Conservation (phyloP, 441 rosid species). For the Erodium trifolium region DNA sequence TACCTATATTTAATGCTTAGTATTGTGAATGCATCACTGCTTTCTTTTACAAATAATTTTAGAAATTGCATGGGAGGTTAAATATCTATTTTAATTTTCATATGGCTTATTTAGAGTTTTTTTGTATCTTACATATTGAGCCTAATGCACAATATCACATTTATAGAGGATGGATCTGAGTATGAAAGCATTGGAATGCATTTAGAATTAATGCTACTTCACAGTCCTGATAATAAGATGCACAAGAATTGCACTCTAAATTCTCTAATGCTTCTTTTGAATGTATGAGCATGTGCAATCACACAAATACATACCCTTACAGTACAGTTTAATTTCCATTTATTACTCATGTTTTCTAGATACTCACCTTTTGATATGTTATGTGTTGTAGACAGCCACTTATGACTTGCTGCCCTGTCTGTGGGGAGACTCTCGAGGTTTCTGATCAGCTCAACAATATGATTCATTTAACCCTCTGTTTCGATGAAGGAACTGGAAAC, state of each 20-base stretch:
- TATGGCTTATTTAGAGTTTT: background rate
- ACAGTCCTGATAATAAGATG: background rate
- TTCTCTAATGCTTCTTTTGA: background rate
- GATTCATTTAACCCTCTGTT: conserved; percentile 87
- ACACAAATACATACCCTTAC: background rate
- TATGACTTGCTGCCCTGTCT: conserved; percentile 75
- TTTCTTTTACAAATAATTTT: background rate
- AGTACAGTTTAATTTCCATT: background rate
- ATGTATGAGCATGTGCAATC: background rate
- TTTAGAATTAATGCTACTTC: background rate
- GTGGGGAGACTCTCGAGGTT: conserved; percentile 65
- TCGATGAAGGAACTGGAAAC: conserved; percentile 91
- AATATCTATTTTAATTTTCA: background rate
- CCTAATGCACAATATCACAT: background rate
- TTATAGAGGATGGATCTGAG: background rate
- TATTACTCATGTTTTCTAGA: background rate
- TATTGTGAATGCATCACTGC: conserved; percentile 16
- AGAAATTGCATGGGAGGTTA: background rate
- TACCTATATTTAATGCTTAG: conserved; percentile 16
- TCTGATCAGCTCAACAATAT: conserved; percentile 68
- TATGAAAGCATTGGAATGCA: background rate
- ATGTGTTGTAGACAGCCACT: conserved; percentile 59
- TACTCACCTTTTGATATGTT: background rate
- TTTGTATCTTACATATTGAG: background rate
- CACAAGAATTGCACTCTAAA: background rate